These are phyloP conservation scores for Fusarium sp. DNA, from an alignment of 2,329 filamentous ascomycete genomes.

Conservation along the genomic window DNA sequence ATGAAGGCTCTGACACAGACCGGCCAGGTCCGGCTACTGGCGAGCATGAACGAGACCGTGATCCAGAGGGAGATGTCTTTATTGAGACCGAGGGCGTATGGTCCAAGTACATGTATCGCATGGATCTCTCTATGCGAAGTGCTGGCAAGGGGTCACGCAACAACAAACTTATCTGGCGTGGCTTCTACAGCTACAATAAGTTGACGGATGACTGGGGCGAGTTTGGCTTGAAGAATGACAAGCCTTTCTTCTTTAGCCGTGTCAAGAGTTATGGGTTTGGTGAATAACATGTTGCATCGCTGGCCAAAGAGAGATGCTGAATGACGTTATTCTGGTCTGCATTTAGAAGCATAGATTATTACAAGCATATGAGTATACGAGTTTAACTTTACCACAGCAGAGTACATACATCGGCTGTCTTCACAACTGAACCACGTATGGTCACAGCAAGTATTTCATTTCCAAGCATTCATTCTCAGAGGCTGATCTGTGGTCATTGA, in stretches of 20 bases:
- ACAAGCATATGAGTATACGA: not conserved
- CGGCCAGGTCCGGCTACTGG: not conserved
- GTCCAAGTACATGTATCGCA: conserved; percentile 82
- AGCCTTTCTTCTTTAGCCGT: conserved; percentile 73
- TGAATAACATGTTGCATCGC: conserved; percentile 37
- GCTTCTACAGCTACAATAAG: conserved; percentile 90
- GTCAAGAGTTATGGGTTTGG: conserved; percentile 69
- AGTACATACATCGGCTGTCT: not conserved
- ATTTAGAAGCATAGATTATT: not conserved
- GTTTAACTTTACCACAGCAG: not conserved
- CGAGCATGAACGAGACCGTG: conserved; percentile 34
- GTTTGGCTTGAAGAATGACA: conserved; percentile 73
- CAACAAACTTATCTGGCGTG: conserved; percentile 88
- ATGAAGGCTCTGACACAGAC: conserved; percentile 34
- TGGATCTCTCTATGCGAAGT: conserved; percentile 78
- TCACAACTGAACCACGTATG: not conserved
- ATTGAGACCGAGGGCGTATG: conserved; percentile 88
- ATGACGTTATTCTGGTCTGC: not conserved
- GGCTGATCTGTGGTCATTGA: not conserved
- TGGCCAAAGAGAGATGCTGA: not conserved
- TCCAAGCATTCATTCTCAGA: not conserved
- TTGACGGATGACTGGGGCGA: conserved; percentile 90
- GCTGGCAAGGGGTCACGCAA: conserved; percentile 74
- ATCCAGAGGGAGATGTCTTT: conserved; percentile 72
- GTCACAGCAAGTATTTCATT: not conserved